These are phyloP conservation scores for Viridothelium virens DNA, from an alignment of 495 filamentous ascomycete species.

Conservation along the genomic window DNA sequence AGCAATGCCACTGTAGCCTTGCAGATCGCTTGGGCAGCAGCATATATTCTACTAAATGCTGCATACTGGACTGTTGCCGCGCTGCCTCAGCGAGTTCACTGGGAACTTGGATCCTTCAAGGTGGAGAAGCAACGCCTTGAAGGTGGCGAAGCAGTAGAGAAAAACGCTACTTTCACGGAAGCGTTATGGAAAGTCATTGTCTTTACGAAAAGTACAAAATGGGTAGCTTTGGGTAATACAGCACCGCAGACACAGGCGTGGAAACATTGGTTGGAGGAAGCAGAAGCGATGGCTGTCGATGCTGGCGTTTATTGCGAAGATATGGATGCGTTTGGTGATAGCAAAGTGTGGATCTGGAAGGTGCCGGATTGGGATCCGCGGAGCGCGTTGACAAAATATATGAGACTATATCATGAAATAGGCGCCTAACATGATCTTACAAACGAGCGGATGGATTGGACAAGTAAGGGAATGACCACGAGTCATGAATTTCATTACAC, in stretches of 20 bases:
- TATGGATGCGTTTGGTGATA: background rate
- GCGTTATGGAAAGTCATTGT: constrained; percentile 42
- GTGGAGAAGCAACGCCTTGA: constrained; percentile 30
- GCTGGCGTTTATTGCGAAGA: background rate
- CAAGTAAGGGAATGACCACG: too few relatives aligned
- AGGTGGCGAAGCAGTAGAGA: constrained; percentile 25
- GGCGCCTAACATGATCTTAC: background rate
- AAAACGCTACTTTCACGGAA: constrained; percentile 34
- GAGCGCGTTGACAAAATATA: background rate
- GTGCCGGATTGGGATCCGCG: background rate
- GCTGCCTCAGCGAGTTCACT: constrained; percentile 35
- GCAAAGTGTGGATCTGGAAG: background rate
- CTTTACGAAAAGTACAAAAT: constrained; percentile 33
- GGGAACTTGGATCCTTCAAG: constrained; percentile 37
- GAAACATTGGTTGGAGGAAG: constrained; percentile 36
- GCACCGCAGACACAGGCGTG: constrained; percentile 37
- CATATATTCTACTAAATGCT: constrained; percentile 41
- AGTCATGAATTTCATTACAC: too few relatives aligned
- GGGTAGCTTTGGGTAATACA: constrained; percentile 32
- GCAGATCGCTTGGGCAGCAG: constrained; percentile 38
- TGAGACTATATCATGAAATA: background rate
- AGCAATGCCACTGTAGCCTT: constrained; percentile 37
- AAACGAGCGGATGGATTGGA: too few relatives aligned
- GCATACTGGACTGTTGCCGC: constrained; percentile 43
- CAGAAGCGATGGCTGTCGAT: constrained; percentile 11